A percentile compares a stretch with the other conserved stretches of the same genome.
phyloP scores from a whole-genome alignment of 2,329 filamentous ascomycete species.

The Fusarium algeriense region DNA sequence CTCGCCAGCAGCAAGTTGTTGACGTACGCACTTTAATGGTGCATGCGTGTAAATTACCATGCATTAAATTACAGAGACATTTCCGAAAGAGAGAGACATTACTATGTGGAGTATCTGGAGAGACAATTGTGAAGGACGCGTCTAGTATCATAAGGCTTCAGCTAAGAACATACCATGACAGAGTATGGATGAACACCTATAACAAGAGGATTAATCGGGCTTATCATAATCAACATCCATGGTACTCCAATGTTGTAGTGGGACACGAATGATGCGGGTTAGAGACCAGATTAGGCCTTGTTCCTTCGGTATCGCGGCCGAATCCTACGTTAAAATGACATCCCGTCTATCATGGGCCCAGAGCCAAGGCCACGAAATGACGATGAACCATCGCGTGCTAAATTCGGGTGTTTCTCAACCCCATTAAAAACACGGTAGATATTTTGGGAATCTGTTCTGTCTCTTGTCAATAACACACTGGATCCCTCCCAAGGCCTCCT shows the following conservation, averaged over 20 bases:
- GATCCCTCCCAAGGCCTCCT: constrained; percentile 26
- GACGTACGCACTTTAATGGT: constrained; percentile 8
- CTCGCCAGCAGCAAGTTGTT: not conserved
- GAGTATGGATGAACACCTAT: not conserved
- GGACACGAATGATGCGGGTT: constrained; percentile 9
- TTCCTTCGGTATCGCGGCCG: constrained; percentile 28
- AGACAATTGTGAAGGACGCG: not conserved
- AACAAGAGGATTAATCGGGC: not conserved
- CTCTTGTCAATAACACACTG: not conserved
- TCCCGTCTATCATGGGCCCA: constrained; percentile 18
- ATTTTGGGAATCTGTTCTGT: constrained; percentile 17
- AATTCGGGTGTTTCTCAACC: constrained; percentile 25
- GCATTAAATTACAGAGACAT: constrained; percentile 18
- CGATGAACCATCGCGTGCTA: constrained; percentile 31
- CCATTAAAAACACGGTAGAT: constrained; percentile 11
- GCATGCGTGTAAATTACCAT: constrained; percentile 15
- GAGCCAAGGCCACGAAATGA: constrained; percentile 33
- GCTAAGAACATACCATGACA: not conserved
- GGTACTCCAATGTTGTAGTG: constrained; percentile 10
- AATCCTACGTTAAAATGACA: constrained; percentile 32
- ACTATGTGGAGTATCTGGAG: not conserved
- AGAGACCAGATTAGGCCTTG: constrained; percentile 16
- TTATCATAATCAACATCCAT: constrained; percentile 14
- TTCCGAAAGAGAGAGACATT: constrained; percentile 11
- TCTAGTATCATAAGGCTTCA: not conserved